A percentile compares a stretch with the other conserved stretches of the same genome.
These are phyloP conservation scores for Aquilaria malaccensis DNA, from an alignment of 345 rosid species.

Conservation along the genomic window DNA sequence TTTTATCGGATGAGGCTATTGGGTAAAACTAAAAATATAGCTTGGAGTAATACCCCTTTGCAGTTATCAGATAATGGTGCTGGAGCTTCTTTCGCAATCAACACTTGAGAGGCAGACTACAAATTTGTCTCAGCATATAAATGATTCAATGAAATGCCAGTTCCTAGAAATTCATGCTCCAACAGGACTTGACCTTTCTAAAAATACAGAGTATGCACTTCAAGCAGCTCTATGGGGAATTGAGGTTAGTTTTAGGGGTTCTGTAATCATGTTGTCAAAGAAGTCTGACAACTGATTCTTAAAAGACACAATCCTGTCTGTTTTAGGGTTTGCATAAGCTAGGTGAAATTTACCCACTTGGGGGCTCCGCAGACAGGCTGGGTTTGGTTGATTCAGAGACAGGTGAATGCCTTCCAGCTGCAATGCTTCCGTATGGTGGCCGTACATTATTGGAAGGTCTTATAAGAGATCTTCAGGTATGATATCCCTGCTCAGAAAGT, in stretches of 20 bases:
- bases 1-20: no score
- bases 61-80: conserved; percentile 82
- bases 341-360: conserved; percentile 92
- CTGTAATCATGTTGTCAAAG: conserved; percentile 4
- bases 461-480: conserved; percentile 91
- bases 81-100: conserved; percentile 72
- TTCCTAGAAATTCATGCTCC: conserved; percentile 74
- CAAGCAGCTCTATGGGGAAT: conserved; percentile 97
- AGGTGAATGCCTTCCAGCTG: conserved; percentile 94
- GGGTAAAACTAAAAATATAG: background rate
- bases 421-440: conserved; percentile 95
- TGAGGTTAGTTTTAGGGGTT: conserved; percentile 45
- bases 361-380: conserved; percentile 89
- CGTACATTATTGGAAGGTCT: conserved; percentile 89
- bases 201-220: conserved; percentile 59
- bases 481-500: conserved; percentile 8
- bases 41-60: conserved; percentile 16
- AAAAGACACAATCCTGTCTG: conserved; percentile 42
- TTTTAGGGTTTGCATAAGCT: conserved; percentile 87
- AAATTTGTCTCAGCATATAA: conserved; percentile 28
- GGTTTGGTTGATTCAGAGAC: conserved; percentile 80
- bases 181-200: conserved; percentile 65
- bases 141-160: conserved; percentile 46
- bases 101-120: conserved; percentile 31
- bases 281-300: conserved; percentile 12